phyloP scores from a whole-genome alignment of 2,329 filamentous ascomycete species.

The Herpomyces periplanetae region DNA sequence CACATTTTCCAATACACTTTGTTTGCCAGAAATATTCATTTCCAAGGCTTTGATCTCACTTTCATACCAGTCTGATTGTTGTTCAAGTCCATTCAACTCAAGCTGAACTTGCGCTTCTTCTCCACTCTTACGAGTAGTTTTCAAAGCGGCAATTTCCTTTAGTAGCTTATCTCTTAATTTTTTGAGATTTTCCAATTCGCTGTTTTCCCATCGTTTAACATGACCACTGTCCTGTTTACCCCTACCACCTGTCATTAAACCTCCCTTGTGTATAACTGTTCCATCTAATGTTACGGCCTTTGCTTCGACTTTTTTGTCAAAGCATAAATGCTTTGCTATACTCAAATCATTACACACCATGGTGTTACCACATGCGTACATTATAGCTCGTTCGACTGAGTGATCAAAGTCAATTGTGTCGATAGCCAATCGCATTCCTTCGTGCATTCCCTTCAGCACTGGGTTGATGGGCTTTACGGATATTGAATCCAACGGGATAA shows the following conservation, averaged over 20 bases:
- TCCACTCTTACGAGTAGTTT: constrained; percentile 27
- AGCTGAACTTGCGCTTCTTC: constrained; percentile 46
- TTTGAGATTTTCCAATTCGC: constrained; percentile 49
- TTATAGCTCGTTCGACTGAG: constrained; percentile 57
- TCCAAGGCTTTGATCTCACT: constrained; percentile 39
- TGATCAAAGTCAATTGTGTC: constrained; percentile 84
- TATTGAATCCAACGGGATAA: constrained; percentile 86
- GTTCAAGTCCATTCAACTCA: constrained; percentile 39
- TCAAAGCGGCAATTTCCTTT: constrained; percentile 36
- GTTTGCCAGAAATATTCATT: constrained; percentile 48
- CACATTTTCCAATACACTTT: constrained; percentile 33
- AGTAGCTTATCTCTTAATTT: constrained; percentile 32
- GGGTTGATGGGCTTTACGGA: constrained; percentile 70
- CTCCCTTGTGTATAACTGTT: constrained; percentile 84
- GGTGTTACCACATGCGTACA: constrained; percentile 70
- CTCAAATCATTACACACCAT: constrained; percentile 66
- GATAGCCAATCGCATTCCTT: constrained; percentile 50
- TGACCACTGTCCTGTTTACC: constrained; percentile 30
- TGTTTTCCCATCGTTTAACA: constrained; percentile 53
- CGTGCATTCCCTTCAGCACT: constrained; percentile 53
- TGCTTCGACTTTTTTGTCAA: constrained; percentile 41
- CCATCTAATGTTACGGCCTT: constrained; percentile 84
- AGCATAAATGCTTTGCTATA: constrained; percentile 61
- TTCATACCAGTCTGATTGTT: constrained; percentile 25
- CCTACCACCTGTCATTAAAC: constrained; percentile 78